Base-by-base conservation (phyloP, 2,329 filamentous ascomycete species). In the Pseudocercospora pini-densiflorae region DNA sequence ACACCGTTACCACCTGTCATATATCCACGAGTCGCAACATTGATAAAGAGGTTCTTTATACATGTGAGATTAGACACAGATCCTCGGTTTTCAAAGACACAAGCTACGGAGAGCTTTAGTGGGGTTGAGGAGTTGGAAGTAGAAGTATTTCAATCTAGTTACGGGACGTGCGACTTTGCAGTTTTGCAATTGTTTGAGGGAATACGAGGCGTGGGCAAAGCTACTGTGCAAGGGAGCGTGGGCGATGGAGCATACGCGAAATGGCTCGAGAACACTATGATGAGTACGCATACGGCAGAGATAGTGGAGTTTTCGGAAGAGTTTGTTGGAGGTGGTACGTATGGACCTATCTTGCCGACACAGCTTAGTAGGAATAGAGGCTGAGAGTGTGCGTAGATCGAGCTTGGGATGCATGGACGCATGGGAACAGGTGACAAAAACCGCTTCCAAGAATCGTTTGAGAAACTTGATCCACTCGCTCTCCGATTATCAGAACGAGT, bases 11-110 rank as follows among this genome's bases (percentile, higher is more conserved):
- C 77, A 14, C 78, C 81, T 0, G 75, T 86, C 21, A 74, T 74
- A 7, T 73, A 75, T 23, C 67, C 75, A 0, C 58, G 64, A 1
- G 73, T 78, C 0, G 74, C 78, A 1, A 59, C 68, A 4, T 69
- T 79, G 23, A 84, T 86, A 61, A 71, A 72, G 5, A 74, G 79
- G 51, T 86, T 80, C 78, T 79, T 81, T 58, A 72, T 87, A 16
- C 74, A 77, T 10, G 74, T 86, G 1, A 77, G 84, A 0, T 74
- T 86, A 16, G 84, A 86, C 64, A 82, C 78, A 4, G 84, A 86
- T 73, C 77, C 83, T 0, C 78, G 79, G 14, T 86, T 84, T 73
- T 77, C 76, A 3, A 68, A 68, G 2, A 66, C 70, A 27, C 76
- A 82, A 54, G 81, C 80, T 0, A 73, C 73, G 6, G 71, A 76